phyloP scores from a whole-genome alignment of 2,329 filamentous ascomycete genomes.

The Penicillium sp. region DNA sequence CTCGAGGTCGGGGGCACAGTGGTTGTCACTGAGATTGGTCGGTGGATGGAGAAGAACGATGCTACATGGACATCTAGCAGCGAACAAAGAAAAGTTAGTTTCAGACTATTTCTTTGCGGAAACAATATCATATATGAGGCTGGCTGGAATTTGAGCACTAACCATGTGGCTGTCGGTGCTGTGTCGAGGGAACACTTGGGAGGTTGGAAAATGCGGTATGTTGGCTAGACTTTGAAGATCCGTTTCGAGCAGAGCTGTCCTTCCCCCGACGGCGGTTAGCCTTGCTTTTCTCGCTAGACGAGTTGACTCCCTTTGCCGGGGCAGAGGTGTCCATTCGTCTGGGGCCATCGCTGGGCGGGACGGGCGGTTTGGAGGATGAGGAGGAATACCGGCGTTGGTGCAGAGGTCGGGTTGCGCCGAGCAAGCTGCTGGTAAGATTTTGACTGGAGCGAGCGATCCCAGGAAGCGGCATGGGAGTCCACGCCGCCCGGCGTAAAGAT shows the following conservation, averaged over 20 bases:
- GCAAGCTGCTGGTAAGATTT: slow-evolving; percentile 30
- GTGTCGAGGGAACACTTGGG: slow-evolving; percentile 50
- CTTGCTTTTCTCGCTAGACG: slow-evolving; percentile 37
- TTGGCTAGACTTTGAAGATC: slow-evolving; percentile 36
- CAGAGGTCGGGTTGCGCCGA: slow-evolving; percentile 33
- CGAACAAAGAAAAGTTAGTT: slow-evolving; percentile 5
- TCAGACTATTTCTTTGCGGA: background rate
- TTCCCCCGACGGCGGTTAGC: slow-evolving; percentile 36
- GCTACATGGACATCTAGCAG: slow-evolving; percentile 76
- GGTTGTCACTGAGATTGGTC: slow-evolving; percentile 84
- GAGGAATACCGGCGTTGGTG: slow-evolving; percentile 50
- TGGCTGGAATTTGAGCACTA: slow-evolving; percentile 10
- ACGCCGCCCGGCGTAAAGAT: slow-evolving; percentile 46
- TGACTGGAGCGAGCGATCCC: slow-evolving; percentile 34
- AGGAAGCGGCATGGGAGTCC: slow-evolving; percentile 34
- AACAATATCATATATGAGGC: background rate
- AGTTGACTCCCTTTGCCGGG: slow-evolving; percentile 39
- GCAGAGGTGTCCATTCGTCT: slow-evolving; percentile 40
- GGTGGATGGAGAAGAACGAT: slow-evolving; percentile 92
- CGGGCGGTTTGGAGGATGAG: slow-evolving; percentile 47
- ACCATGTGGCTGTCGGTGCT: slow-evolving; percentile 50
- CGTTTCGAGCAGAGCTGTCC: slow-evolving; percentile 33
- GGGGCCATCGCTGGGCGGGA: slow-evolving; percentile 47
- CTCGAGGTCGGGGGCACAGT: slow-evolving; percentile 71
- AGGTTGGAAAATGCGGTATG: slow-evolving; percentile 42